Evolutionary conservation across 306 rosid species (phyloP), one percentile per base, ranked within the genome.

Genomic region (Inga oerstediana): DNA sequence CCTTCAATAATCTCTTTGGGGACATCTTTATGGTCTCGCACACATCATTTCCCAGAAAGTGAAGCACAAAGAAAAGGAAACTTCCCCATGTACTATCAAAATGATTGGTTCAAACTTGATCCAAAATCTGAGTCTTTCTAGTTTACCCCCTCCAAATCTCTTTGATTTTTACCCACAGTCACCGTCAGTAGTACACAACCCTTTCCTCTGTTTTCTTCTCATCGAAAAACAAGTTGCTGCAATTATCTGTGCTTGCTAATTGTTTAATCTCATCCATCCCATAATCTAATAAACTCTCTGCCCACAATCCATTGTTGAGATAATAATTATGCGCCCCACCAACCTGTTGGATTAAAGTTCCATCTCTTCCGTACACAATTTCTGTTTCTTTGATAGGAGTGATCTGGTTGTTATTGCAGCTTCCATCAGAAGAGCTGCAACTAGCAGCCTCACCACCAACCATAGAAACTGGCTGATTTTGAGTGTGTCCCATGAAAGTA

Each of bases 231-330:
- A 91, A 87, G 88, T 84, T 85, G 84, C 81, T 91, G 84, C 90
- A 74, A 80, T 59, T 70, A 66, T 43, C 72, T n/a, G 81, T 85
- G 85, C 89, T 86, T 71, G 90, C 87, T n/a, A 92, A 78, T 88
- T 91, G 84, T 79, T 89, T 92, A 74, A 95, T 92, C 76, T 93
- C 98, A 43, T 95, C 91, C 32, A 88, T 34, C 22, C 95, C 94
- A 88, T 85, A 91, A 56, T 92, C 95, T 77, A 89, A 84, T 84
- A 85, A 82, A 64, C 82, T 79, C 66, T 88, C 92, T 75, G 20
- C 89, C 93, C 92, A 89, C 61, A 85, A 49, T 43, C 84, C 88
- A 59, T 62, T 78, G n/a, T 37, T 73, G 72, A 30, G 81, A 58
- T 54, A 83, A 39, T 76, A 83, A 32, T 81, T 76, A 39, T 70